These are phyloP conservation scores for Xylariaceae sp. DNA, from an alignment of 2,329 filamentous ascomycete genomes.

Conservation along the genomic window DNA sequence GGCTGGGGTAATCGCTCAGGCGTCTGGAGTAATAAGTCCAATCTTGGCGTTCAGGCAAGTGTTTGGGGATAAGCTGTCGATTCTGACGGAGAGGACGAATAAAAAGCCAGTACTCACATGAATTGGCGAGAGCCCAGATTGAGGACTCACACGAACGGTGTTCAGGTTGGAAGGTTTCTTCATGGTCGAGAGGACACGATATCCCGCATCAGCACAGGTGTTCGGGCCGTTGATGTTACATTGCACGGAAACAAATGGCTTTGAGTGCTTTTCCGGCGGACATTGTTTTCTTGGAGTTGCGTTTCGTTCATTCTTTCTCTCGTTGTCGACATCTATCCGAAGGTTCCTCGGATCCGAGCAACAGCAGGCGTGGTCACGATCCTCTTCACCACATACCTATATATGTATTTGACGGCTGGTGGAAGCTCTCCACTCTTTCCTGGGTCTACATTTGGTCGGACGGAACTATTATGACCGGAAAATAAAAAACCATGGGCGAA, in stretches of 20 bases:
- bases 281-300: constrained; percentile 15
- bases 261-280: constrained; percentile 11
- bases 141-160: constrained; percentile 27
- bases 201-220: constrained; percentile 36
- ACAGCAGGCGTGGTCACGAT: no score
- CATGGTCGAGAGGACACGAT: constrained; percentile 25
- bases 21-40: constrained; percentile 80
- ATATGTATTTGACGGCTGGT: no score
- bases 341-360: background rate
- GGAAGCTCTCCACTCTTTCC: no score
- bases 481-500: constrained; percentile 8
- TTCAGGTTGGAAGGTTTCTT: constrained; percentile 31
- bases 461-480: constrained; percentile 4
- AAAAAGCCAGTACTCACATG: constrained; percentile 1
- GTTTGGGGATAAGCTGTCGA: constrained; percentile 72
- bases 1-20: constrained; percentile 78
- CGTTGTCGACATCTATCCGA: constrained; percentile 7
- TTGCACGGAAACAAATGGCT: constrained; percentile 24
- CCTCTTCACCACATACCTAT: no score
- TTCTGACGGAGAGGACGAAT: constrained; percentile 6
- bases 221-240: constrained; percentile 31
- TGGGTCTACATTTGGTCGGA: background rate
- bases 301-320: constrained; percentile 12
- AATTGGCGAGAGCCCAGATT: constrained; percentile 6
- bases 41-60: constrained; percentile 81